Evolutionary conservation across 768 basidiomycete species (phyloP).

Genomic region (Trametes cubensis): DNA sequence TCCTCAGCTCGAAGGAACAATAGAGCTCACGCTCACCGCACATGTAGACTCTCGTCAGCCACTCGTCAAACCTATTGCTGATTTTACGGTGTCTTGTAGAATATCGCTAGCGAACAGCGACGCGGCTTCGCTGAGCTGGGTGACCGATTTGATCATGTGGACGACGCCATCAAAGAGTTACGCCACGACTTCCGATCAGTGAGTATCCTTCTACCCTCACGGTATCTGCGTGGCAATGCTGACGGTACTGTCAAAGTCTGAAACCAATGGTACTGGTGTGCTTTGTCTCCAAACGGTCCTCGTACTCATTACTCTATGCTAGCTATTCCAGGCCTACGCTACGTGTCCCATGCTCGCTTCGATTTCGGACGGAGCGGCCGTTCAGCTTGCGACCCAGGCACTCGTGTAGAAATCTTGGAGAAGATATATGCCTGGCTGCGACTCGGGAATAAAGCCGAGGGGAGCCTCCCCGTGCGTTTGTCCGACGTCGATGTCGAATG

Average conservation of each 20-base stretch:
- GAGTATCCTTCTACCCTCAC: neutral
- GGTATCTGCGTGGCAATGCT: neutral
- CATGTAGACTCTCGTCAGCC: neutral
- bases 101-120: neutral
- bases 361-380: neutral
- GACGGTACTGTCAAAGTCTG: too few relatives aligned
- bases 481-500: too few relatives aligned
- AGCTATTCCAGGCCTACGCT: neutral
- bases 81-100: too few relatives aligned
- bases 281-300: too few relatives aligned
- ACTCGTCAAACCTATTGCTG: neutral
- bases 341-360: neutral
- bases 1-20: neutral
- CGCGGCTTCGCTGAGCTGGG: neutral
- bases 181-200: neutral
- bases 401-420: neutral
- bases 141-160: neutral
- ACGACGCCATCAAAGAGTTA: neutral
- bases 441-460: neutral
- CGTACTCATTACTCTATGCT: neutral
- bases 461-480: neutral
- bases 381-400: neutral
- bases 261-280: too few relatives aligned
- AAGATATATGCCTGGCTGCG: neutral
- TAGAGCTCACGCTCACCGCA: neutral